phyloP scores from a whole-genome alignment of 306 rosid species.

The Rubus parviflorus region DNA sequence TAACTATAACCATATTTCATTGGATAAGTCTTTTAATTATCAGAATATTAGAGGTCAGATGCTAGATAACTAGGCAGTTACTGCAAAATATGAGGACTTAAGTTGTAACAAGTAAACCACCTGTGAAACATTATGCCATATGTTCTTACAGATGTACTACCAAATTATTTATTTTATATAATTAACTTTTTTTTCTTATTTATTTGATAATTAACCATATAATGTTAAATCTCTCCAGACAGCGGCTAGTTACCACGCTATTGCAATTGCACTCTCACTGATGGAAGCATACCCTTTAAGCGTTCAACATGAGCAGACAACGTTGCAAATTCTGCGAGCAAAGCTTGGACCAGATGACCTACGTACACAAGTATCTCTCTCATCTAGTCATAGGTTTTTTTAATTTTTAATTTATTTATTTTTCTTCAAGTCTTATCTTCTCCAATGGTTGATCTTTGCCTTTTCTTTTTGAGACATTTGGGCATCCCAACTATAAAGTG shows the following conservation, averaged over 20 bases:
- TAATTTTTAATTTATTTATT: background rate
- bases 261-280: conserved; percentile 94
- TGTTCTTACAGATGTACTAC: background rate
- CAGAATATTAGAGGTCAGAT: background rate
- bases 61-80: background rate
- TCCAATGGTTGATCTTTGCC: background rate
- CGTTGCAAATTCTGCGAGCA: conserved; percentile 88
- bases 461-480: background rate
- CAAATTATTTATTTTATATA: background rate
- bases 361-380: conserved; percentile 82
- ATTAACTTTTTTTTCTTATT: background rate
- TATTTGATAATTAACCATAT: conserved; percentile 3
- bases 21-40: background rate
- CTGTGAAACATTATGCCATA: background rate
- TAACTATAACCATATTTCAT: background rate
- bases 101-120: background rate
- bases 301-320: conserved; percentile 98
- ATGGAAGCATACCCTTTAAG: conserved; percentile 99
- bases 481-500: background rate
- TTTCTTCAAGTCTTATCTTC: background rate
- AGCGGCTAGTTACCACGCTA: conserved; percentile 98
- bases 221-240: conserved; percentile 62
- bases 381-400: background rate
- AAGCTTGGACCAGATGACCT: conserved; percentile 96
- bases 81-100: background rate